Evolutionary conservation across 805 yeast genomes (phyloP).

Genomic region (Wickerhamomyces hampshirensis): DNA sequence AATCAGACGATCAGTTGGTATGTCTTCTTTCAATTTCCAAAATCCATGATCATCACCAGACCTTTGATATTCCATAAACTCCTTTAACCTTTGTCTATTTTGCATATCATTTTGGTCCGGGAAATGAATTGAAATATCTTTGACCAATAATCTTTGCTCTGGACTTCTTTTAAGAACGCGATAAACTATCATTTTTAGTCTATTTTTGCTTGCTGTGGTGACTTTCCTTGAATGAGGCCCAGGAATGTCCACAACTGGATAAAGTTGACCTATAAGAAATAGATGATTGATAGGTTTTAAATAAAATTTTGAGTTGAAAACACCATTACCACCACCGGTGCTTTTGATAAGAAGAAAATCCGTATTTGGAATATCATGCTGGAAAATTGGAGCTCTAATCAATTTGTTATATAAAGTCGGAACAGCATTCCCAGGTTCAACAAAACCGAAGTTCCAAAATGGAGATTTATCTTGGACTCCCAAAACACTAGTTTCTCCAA

Average conservation of each 20-base stretch:
- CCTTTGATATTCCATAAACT: constrained; percentile 96
- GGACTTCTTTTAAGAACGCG: constrained; percentile 76
- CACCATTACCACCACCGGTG: constrained; percentile 71
- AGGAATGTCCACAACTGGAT: constrained; percentile 93
- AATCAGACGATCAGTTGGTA: constrained; percentile 77
- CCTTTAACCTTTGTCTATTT: constrained; percentile 89
- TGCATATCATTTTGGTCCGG: constrained; percentile 98
- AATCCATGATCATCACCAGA: constrained; percentile 91
- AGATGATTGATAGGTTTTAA: constrained; percentile 64
- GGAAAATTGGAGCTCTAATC: constrained; percentile 88
- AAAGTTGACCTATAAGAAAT: constrained; percentile 86
- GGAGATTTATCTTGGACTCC: constrained; percentile 97
- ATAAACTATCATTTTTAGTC: constrained; percentile 90
- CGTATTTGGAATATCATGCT: constrained; percentile 71
- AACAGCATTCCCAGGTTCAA: constrained; percentile 88
- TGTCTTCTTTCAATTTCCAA: constrained; percentile 81
- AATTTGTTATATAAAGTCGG: constrained; percentile 92
- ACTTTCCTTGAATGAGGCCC: constrained; percentile 97
- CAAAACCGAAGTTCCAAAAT: constrained; percentile 97
- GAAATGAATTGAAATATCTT: constrained; percentile 85
- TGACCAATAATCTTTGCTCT: constrained; percentile 70
- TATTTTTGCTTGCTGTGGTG: constrained; percentile 84
- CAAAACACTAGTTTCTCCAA: constrained; percentile 93
- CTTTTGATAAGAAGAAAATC: constrained; percentile 81
- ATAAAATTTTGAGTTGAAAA: constrained; percentile 60